phyloP scores from a whole-genome alignment of 2,329 filamentous ascomycete species.

The Diaporthe sp. region DNA sequence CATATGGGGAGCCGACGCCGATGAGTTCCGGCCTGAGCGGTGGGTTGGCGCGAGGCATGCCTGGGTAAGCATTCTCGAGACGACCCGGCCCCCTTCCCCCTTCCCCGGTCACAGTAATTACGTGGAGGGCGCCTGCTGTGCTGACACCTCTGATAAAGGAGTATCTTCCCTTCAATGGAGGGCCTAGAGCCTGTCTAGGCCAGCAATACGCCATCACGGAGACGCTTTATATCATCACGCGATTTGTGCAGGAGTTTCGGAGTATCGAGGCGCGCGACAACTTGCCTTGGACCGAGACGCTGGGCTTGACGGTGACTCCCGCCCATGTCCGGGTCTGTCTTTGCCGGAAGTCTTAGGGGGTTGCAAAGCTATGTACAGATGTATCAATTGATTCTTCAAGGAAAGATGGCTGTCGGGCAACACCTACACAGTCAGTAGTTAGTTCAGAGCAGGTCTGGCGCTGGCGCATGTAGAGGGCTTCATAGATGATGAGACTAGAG shows the following conservation, averaged over 20 bases:
- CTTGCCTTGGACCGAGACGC: background rate
- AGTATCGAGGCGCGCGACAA: background rate
- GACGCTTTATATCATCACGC: background rate
- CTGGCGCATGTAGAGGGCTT: background rate
- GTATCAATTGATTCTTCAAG: background rate
- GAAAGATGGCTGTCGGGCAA: background rate
- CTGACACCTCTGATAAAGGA: slow-evolving; percentile 46
- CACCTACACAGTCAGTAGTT: background rate
- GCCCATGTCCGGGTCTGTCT: background rate
- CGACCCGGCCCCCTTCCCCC: background rate
- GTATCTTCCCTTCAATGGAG: slow-evolving; percentile 54
- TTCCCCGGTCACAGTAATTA: no score
- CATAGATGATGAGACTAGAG: background rate
- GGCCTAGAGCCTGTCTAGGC: slow-evolving; percentile 53
- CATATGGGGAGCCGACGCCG: slow-evolving; percentile 53
- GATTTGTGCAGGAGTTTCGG: slow-evolving; percentile 10
- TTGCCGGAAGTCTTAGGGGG: background rate
- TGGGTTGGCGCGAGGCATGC: slow-evolving; percentile 50
- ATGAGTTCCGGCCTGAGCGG: slow-evolving; percentile 53
- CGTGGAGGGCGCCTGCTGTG: background rate
- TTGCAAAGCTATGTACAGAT: background rate
- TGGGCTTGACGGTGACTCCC: slow-evolving; percentile 20
- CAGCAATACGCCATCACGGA: slow-evolving; percentile 27
- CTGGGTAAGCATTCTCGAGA: background rate
- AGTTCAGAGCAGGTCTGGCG: background rate